Conservation (phyloP, 2,329 filamentous ascomycete species). For the Aaosphaeria pasadenensis region DNA sequence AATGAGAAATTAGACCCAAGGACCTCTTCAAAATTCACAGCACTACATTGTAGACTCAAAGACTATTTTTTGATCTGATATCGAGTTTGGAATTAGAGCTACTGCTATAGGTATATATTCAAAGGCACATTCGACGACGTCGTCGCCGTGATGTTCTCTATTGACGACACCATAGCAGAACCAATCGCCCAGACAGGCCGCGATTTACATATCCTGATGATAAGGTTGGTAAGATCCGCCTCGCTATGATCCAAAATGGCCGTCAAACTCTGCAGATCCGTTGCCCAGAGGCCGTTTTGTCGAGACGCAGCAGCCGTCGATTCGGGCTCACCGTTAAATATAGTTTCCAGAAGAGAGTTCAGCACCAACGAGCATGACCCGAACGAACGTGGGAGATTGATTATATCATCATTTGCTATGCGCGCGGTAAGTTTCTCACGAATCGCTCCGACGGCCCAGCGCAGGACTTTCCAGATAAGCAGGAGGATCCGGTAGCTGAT, state of each 20-base stretch:
- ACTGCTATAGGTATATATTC: too few relatives aligned
- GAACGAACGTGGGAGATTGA: not conserved
- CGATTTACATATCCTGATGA: not conserved
- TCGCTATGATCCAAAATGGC: not conserved
- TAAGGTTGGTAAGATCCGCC: not conserved
- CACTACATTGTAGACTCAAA: too few relatives aligned
- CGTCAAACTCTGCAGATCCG: not conserved
- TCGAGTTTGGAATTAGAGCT: too few relatives aligned
- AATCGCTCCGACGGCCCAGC: not conserved
- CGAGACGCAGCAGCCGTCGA: not conserved
- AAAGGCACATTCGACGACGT: too few relatives aligned
- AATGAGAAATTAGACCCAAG: too few relatives aligned
- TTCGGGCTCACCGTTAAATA: not conserved
- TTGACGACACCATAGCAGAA: not conserved
- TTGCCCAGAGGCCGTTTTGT: not conserved
- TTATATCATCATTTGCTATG: not conserved
- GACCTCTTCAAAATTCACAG: too few relatives aligned
- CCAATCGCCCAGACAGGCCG: not conserved
- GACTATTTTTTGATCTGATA: too few relatives aligned
- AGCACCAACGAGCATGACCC: not conserved
- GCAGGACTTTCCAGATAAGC: not conserved
- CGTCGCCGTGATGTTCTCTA: not conserved
- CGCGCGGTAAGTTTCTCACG: not conserved
- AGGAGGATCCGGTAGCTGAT: not conserved
- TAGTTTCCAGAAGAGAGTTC: not conserved